Conservation (phyloP, 208 protist species). For the Leishmania martiniquensis region DNA sequence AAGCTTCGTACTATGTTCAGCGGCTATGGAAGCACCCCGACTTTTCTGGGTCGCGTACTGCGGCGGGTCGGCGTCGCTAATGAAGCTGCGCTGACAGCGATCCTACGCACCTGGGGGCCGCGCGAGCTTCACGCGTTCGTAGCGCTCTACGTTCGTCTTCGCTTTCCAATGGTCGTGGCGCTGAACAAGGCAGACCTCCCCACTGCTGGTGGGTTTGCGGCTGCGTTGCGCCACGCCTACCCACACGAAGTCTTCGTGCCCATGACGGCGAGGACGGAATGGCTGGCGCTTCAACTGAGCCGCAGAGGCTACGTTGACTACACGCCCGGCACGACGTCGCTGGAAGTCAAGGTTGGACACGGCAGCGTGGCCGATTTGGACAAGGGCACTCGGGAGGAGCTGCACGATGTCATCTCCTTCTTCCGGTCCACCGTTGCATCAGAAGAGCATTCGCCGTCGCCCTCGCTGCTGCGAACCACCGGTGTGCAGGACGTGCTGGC, state of each 20-base stretch:
- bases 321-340: constrained; percentile 44
- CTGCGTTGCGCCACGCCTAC: constrained; percentile 51
- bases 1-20: constrained; percentile 92
- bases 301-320: constrained; percentile 63
- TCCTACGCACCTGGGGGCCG: constrained; percentile 61
- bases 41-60: constrained; percentile 77
- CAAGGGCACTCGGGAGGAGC: constrained; percentile 28
- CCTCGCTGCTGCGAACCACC: constrained; percentile 41
- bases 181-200: constrained; percentile 93
- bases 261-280: constrained; percentile 83
- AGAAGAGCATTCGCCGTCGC: neutral
- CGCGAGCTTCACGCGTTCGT: constrained; percentile 89
- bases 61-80: constrained; percentile 52
- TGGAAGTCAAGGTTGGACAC: constrained; percentile 15
- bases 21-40: constrained; percentile 85
- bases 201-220: constrained; percentile 44
- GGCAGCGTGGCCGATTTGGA: constrained; percentile 27
- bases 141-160: constrained; percentile 85
- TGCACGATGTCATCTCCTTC: constrained; percentile 38
- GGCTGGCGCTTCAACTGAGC: constrained; percentile 67
- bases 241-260: constrained; percentile 77
- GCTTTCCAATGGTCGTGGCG: constrained; percentile 93
- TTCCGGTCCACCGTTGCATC: constrained; percentile 18
- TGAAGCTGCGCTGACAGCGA: constrained; percentile 35
- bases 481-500: constrained; percentile 87